Conservation (phyloP, 225 moss, liverwort and hornwort species). For the Anthoceros angustus region DNA sequence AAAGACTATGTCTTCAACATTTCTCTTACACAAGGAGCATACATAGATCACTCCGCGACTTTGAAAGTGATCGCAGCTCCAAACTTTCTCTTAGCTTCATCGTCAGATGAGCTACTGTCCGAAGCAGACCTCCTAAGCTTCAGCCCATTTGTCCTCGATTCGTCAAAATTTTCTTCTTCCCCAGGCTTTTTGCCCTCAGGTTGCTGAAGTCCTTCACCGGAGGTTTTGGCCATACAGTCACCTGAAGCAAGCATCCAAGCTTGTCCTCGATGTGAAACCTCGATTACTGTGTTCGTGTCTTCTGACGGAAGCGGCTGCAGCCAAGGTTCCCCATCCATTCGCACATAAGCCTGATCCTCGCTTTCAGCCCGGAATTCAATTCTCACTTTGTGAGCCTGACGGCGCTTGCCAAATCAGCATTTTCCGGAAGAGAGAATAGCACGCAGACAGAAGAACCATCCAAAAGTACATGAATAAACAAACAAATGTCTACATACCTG, state of each 20-base stretch:
- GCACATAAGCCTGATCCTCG: conserved; percentile 48
- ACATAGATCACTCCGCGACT: no score
- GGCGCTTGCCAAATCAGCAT: background rate
- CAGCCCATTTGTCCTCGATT: background rate
- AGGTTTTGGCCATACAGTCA: conserved; percentile 27
- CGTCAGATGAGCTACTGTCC: conserved; percentile 17
- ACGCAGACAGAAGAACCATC: no score
- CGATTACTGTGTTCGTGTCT: conserved; percentile 46
- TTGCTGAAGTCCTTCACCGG: conserved; percentile 3
- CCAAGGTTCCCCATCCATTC: conserved; percentile 94
- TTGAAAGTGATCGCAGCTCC: conserved; percentile 35
- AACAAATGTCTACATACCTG: conserved; percentile 33
- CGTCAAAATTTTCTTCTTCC: conserved; percentile 17
- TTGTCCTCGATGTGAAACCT: conserved; percentile 72
- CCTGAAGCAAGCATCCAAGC: conserved; percentile 39
- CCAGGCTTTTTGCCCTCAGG: conserved; percentile 6
- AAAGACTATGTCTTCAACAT: no score
- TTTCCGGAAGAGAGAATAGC: background rate
- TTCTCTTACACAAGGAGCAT: no score
- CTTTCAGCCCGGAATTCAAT: conserved; percentile 60
- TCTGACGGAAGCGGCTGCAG: conserved; percentile 44
- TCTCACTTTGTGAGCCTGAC: conserved; percentile 57
- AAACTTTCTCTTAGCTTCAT: conserved; percentile 21
- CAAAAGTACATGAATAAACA: background rate
- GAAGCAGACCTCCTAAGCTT: conserved; percentile 12